Conservation (phyloP, 305 asterid species). For the Solanum hybrid region DNA sequence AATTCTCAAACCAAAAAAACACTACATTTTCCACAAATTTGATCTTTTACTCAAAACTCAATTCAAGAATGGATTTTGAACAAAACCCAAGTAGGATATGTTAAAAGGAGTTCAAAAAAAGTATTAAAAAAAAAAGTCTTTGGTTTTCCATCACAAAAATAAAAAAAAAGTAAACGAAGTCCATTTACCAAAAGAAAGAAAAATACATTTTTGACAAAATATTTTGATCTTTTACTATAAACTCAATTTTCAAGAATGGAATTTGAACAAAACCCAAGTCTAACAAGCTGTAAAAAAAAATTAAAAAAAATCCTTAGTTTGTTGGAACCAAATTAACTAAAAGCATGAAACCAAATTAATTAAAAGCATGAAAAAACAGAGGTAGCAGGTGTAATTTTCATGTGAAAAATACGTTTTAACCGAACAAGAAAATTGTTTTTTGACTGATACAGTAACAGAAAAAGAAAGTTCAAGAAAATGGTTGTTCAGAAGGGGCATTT, state of each 20-base stretch:
- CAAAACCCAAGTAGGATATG: neutral
- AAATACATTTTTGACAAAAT: neutral
- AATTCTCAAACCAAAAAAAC: neutral
- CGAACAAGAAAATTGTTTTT: neutral
- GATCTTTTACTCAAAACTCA: neutral
- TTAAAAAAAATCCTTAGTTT: neutral
- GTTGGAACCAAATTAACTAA: too few species aligned
- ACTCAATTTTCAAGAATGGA: neutral
- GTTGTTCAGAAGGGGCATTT: conserved; percentile 25
- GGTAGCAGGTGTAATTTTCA: conserved; percentile 2
- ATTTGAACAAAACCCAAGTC: neutral
- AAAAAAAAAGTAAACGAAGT: neutral
- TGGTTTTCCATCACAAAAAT: neutral
- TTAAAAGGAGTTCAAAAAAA: neutral
- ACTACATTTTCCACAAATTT: neutral
- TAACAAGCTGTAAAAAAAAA: neutral
- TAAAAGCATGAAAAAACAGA: neutral
- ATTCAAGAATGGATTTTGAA: conserved; percentile 4
- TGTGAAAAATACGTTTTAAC: conserved; percentile 7
- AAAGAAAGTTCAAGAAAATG: conserved; percentile 22
- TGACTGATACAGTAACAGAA: conserved; percentile 2
- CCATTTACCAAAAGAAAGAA: neutral
- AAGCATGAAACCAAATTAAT: neutral
- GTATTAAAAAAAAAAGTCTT: neutral
- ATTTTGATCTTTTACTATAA: neutral